Evolutionary conservation across 2,329 filamentous ascomycete genomes (phyloP), one percentile per base, ranked within the genome.

Genomic region (Emericellopsis atlantica): DNA sequence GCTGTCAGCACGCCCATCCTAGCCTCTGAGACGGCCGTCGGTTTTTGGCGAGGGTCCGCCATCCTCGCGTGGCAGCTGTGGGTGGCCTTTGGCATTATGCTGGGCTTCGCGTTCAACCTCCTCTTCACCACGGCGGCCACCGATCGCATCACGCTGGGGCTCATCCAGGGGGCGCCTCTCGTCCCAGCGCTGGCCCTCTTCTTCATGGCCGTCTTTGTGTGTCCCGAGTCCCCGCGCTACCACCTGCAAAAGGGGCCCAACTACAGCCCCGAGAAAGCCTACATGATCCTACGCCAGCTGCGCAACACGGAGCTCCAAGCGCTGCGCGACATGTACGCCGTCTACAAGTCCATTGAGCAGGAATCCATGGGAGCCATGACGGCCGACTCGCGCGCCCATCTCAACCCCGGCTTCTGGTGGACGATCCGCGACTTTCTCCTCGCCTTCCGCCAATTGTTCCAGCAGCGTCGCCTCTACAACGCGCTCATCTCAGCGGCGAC

Each of bases 61-160:
- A 65, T 69, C 14, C 54, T 70, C 0, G 64, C 62, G 5, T 70
- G 66, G 66, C 66, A 70, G 33, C 50, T 69, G 2, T 67, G 63
- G 62, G 60, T 64, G 16, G 56, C 57, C 4, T 56, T 53, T 29
- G 60, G 61, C 4, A 59, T 64, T 32, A 56, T 61, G 50, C 43
- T 60, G 6, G 56, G 59, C 9, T 61, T 53, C 7, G 44, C 45
- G 1, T 53, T 64, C 43, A 64, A 66, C 42, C 47, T 66, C 22
- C 48, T 61, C 23, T 65, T 64, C 46, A 54, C 53, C 22, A 49
- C 32, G 0, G 51, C 53, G 12, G 4, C 24, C 1, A 40, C 43
- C 2, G 36, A 46, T 2, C 18, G 24, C 18, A 39, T 44, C 10
- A 52, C 49, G 1, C 46, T 55, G 6, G 46, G 47, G 18, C 45